phyloP scores from a whole-genome alignment of 1,284 basidiomycete species.

The Microbotryum intermedium region DNA sequence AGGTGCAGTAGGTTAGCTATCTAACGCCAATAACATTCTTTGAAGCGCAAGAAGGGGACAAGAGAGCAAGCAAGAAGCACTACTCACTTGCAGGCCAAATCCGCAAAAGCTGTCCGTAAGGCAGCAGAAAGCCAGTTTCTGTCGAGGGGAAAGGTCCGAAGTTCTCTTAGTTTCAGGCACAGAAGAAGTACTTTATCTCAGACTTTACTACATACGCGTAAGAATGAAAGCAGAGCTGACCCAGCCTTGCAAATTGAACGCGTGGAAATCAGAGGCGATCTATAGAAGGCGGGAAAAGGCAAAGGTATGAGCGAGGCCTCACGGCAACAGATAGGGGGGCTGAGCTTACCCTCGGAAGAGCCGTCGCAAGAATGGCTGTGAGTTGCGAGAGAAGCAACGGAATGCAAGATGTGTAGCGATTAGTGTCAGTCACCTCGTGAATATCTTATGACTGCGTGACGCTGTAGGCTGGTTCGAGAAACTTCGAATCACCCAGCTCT shows the following conservation, averaged over 20 bases:
- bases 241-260: constrained; percentile 43
- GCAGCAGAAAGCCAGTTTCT: constrained; percentile 40
- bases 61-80: constrained; percentile 36
- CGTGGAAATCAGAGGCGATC: constrained; percentile 45
- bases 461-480: not conserved
- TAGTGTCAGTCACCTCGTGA: not conserved
- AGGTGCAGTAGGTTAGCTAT: not conserved
- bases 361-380: not conserved
- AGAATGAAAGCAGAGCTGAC: constrained; percentile 44
- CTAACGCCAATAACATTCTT: not conserved
- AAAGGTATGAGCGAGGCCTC: not conserved
- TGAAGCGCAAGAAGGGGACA: constrained; percentile 40
- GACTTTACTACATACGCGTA: constrained; percentile 18
- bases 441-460: not conserved
- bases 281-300: constrained; percentile 34
- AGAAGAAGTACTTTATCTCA: not conserved
- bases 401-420: not conserved
- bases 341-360: too few species aligned
- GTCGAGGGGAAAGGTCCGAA: constrained; percentile 23
- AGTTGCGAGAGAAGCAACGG: not conserved
- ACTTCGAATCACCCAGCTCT: not conserved
- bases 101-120: constrained; percentile 42
- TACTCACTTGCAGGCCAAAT: constrained; percentile 37
- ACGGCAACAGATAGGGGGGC: not conserved
- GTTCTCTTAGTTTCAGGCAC: constrained; percentile 1